phyloP scores from a whole-genome alignment of 371 early-diverging fungal species.

The Mucor racemosus region DNA sequence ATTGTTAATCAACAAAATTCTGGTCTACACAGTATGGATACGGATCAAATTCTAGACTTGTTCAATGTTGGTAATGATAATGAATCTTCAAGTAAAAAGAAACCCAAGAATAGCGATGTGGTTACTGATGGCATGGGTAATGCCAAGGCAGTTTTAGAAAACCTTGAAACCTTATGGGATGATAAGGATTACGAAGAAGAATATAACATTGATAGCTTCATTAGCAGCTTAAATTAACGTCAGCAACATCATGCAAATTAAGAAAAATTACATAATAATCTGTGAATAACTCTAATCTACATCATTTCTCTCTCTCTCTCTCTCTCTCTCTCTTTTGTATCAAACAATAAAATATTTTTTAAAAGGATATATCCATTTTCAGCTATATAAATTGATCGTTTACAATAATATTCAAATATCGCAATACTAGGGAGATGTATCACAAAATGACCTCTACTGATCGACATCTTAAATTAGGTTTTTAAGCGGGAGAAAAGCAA shows the following conservation, averaged over 20 bases:
- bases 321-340: neutral
- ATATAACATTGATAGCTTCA: slow-evolving; percentile 83
- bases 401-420: no score
- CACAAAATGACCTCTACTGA: no score
- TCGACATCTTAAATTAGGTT: no score
- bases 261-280: neutral
- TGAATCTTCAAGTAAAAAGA: slow-evolving; percentile 35
- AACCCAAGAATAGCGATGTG: slow-evolving; percentile 30
- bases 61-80: slow-evolving; percentile 71
- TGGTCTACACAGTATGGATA: slow-evolving; percentile 92
- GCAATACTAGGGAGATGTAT: no score
- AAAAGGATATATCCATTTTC: no score
- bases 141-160: slow-evolving; percentile 84
- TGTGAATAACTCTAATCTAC: slow-evolving; percentile 3
- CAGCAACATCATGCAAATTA: neutral
- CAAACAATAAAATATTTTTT: no score
- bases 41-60: slow-evolving; percentile 92
- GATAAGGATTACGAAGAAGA: slow-evolving; percentile 94
- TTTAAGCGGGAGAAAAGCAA: no score
- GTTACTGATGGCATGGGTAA: slow-evolving; percentile 35
- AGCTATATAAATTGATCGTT: no score
- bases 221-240: slow-evolving; percentile 66
- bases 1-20: slow-evolving; percentile 98
- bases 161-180: slow-evolving; percentile 90
- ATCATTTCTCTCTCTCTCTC: neutral